Evolutionary conservation across 2,329 filamentous ascomycete species (phyloP), one percentile per base, ranked within the genome.

Genomic region (Colletotrichum trifolii): DNA sequence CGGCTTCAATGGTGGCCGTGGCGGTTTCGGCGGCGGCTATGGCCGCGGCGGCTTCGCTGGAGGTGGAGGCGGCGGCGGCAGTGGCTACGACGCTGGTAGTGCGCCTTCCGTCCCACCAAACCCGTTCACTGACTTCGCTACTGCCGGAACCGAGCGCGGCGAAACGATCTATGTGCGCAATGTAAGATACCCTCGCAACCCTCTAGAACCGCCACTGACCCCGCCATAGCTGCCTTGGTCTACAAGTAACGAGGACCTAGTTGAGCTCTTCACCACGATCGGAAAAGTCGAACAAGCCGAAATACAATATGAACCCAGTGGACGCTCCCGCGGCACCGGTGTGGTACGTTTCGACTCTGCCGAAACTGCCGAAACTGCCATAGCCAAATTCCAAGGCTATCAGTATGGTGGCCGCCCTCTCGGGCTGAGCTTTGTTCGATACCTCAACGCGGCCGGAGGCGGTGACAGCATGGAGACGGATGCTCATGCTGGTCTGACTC

Each of bases 231-330:
- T 99, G 68, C 96, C 96, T 11, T 99, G 96, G 96, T 98, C 96
- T 35, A 99, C 96, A 13, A 97, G 94, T 83, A 98, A 99, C 75
- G 96, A 99, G 68, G 96, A 99, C 78, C 84, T 99, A 34, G 89
- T 98, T 62, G 96, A 99, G 77, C 86, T 99, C 17, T 99, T 99
- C 83, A 94, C 92, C 15, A 99, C 96, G 10, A 99, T 99, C 74
- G 96, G 96, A 69, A 97, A 97, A 78, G 96, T 99, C 65, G 94
- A 97, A 73, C 94, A 96, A 73, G 96, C 96, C n/a, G 96, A 99
- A 81, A 98, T 99, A 62, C 96, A 99, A 79, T 98, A 99, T 75
- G 96, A 99, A 78, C 91, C 93, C 4, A 98, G 96, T 73, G 96
- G 96, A 49, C 92, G 96, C 72, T 99, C 96, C 66, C 91, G 94